phyloP scores from a whole-genome alignment of 768 basidiomycete genomes.

The Exsudoporus frostii region DNA sequence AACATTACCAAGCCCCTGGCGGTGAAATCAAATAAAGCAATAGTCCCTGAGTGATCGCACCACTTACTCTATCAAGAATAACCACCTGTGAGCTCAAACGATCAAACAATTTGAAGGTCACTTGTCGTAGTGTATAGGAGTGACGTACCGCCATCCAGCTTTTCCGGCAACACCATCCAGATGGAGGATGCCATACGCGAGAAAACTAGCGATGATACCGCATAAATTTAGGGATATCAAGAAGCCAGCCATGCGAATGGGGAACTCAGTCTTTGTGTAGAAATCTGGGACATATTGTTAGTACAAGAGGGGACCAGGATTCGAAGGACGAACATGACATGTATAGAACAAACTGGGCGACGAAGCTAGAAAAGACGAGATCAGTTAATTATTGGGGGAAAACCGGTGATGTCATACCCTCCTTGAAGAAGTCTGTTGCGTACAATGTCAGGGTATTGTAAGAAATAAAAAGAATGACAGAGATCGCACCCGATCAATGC shows the following conservation, averaged over 20 bases:
- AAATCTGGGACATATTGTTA: conserved; percentile 28
- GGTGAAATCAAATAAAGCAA: background rate
- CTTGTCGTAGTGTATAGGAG: conserved; percentile 25
- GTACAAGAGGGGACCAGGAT: too few species aligned
- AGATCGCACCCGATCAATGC: conserved; percentile 43
- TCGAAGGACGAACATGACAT: conserved; percentile 45
- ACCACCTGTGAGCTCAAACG: conserved; percentile 32
- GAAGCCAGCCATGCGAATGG: conserved; percentile 58
- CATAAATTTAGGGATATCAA: conserved; percentile 60
- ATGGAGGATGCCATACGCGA: conserved; percentile 58
- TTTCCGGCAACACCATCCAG: conserved; percentile 8
- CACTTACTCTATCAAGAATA: conserved; percentile 32
- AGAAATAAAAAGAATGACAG: too few species aligned
- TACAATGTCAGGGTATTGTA: background rate
- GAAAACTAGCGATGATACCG: conserved; percentile 57
- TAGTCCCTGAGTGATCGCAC: too few species aligned
- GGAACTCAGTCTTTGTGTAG: conserved; percentile 56
- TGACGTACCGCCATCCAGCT: conserved; percentile 16
- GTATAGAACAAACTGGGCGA: conserved; percentile 60
- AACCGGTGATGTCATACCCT: conserved; percentile 30
- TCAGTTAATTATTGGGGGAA: background rate
- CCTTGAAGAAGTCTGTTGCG: conserved; percentile 41
- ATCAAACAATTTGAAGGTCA: background rate
- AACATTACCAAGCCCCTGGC: conserved; percentile 40
- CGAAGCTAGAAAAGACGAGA: conserved; percentile 36